Base-by-base conservation (phyloP, 768 basidiomycete species). In the Phaffia tasmanica region DNA sequence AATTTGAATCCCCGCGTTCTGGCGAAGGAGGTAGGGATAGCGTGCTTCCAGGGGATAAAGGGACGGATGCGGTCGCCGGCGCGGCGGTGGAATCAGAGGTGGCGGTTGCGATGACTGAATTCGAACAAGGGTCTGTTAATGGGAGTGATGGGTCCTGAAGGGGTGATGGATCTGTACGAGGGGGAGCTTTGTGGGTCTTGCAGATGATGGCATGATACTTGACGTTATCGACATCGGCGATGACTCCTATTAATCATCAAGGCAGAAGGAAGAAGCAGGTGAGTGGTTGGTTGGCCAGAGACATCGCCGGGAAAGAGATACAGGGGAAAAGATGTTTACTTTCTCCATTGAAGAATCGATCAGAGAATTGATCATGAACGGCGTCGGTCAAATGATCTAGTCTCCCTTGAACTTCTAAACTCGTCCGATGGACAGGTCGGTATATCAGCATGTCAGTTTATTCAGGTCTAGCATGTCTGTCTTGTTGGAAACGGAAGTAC, bases 311-410 rank as follows among this genome's bases (percentile, higher is more conserved):
- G 42, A 29, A 49, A n/a, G 9, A 25, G 15, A 15, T 57, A 23
- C n/a, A 47, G 25, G 2, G 23, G 25, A 2, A 15, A 5, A 8
- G 14, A 25, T 35, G 83, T 91, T 68, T 73, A 93, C 91, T 86
- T 78, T 99, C 95, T 71, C 84, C 85, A 53, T 82, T 79, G 77
- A 91, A 98, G 77, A 91, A 99, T 35, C 95, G 83, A 78, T 98
- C 88, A 73, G 92, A 91, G 82, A 91, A 98, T 62, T 95, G 86
- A 70, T 97, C 93, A 73, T 85, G 95, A 49, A 97, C 88, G 59
- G 87, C 86, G 76, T 99, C 95, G 21, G 94, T 91, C 23, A 99
- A 81, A 73, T 88, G 88, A 78, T 95, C 93, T 55, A 67, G 58
- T 30, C 65, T 30, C 2, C 60, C 59, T n/a, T 61, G 42, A 46